Conservation (phyloP, 495 filamentous ascomycete species). For the Podospora fimiseda region DNA sequence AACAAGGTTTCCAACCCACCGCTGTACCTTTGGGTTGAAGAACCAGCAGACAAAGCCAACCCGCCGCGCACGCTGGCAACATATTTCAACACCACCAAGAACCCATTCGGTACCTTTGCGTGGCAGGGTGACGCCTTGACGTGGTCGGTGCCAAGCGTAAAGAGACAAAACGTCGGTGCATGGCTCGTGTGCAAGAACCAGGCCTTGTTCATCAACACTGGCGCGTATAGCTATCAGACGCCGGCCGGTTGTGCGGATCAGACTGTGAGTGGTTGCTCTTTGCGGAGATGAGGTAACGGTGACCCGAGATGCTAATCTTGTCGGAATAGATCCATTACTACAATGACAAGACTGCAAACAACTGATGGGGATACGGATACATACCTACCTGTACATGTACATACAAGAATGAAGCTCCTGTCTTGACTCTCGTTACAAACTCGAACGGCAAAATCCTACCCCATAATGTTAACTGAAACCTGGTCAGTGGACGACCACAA, state of each 20-base stretch:
- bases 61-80: constrained; percentile 41
- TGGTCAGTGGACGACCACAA: too few species aligned
- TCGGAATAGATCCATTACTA: constrained; percentile 26
- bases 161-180: constrained; percentile 48
- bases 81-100: constrained; percentile 46
- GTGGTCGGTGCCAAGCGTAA: constrained; percentile 44
- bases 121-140: constrained; percentile 52
- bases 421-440: neutral
- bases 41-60: constrained; percentile 41
- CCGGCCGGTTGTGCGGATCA: constrained; percentile 53
- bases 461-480: neutral
- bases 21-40: constrained; percentile 42
- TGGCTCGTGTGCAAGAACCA: constrained; percentile 53
- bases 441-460: neutral
- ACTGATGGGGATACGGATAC: constrained; percentile 10
- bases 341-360: constrained; percentile 31
- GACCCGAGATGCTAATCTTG: neutral
- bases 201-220: constrained; percentile 52
- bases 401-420: neutral
- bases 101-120: constrained; percentile 51
- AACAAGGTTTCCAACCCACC: constrained; percentile 40
- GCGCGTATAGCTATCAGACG: constrained; percentile 53
- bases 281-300: too few species aligned
- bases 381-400: neutral
- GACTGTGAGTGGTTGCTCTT: constrained; percentile 52